phyloP scores from a whole-genome alignment of 2,329 filamentous ascomycete genomes.

The Hymenoscyphus albidus region DNA sequence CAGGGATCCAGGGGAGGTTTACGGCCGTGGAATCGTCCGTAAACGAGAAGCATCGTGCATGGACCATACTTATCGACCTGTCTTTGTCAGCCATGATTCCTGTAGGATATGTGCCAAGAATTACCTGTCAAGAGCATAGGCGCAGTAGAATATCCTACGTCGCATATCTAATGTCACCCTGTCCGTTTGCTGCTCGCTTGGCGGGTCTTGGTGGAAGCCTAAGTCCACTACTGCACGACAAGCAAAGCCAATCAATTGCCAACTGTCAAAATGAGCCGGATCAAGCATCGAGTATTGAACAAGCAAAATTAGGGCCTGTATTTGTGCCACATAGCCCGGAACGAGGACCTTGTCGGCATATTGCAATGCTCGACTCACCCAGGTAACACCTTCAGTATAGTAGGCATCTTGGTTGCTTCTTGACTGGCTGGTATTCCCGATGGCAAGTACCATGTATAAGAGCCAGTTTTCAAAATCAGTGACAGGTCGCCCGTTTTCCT shows the following conservation, averaged over 20 bases:
- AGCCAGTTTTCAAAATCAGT: slow-evolving; percentile 75
- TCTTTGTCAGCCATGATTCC: slow-evolving; percentile 12
- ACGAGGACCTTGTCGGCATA: slow-evolving; percentile 79
- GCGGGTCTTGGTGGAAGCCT: slow-evolving; percentile 88
- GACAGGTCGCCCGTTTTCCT: slow-evolving; percentile 57
- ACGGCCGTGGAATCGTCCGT: slow-evolving; percentile 86
- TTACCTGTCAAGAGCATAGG: slow-evolving; percentile 84
- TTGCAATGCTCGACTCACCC: slow-evolving; percentile 62
- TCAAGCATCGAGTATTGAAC: slow-evolving; percentile 89
- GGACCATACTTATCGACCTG: slow-evolving; percentile 82
- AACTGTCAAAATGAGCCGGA: slow-evolving; percentile 86
- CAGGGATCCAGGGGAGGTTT: slow-evolving; percentile 58
- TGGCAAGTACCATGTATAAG: slow-evolving; percentile 84
- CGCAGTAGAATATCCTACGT: slow-evolving; percentile 82
- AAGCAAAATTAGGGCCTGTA: slow-evolving; percentile 81
- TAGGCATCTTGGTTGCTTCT: slow-evolving; percentile 63
- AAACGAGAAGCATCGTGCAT: slow-evolving; percentile 86
- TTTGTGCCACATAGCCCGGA: slow-evolving; percentile 78
- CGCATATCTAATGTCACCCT: slow-evolving; percentile 70
- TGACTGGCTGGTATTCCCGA: slow-evolving; percentile 72
- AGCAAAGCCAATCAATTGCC: slow-evolving; percentile 89
- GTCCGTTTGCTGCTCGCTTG: slow-evolving; percentile 63
- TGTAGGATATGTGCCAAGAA: slow-evolving; percentile 23
- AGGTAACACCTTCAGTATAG: slow-evolving; percentile 53
- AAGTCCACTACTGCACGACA: slow-evolving; percentile 84